Evolutionary conservation across 2,329 filamentous ascomycete genomes (phyloP).

Genomic region (Annulohypoxylon truncatum): DNA sequence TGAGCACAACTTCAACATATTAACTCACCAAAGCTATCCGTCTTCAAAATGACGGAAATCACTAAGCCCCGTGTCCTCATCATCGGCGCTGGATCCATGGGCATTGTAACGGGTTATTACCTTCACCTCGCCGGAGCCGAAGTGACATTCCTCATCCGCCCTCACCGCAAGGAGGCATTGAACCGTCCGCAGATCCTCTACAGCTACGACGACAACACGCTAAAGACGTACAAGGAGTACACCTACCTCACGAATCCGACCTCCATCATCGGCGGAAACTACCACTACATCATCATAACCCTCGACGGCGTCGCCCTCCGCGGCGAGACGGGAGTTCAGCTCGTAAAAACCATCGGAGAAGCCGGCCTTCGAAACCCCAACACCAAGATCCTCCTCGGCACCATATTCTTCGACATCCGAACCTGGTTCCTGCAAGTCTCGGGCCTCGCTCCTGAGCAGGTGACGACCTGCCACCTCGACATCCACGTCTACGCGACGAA

Average conservation of each 20-base stretch:
- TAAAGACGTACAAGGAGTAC: conserved; percentile 26
- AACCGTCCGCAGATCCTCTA: conserved; percentile 29
- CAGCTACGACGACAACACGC: conserved; percentile 31
- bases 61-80: conserved; percentile 18
- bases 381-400: conserved; percentile 29
- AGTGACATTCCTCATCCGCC: conserved; percentile 34
- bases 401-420: conserved; percentile 25
- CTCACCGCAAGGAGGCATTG: conserved; percentile 18
- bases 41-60: conserved; percentile 16
- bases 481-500: conserved; percentile 29
- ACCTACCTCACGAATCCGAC: conserved; percentile 16
- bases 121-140: conserved; percentile 24
- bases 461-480: conserved; percentile 26
- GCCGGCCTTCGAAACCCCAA: conserved; percentile 15
- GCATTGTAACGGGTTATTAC: conserved; percentile 24
- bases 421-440: conserved; percentile 27
- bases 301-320: conserved; percentile 25
- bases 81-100: conserved; percentile 30
- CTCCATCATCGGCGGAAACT: conserved; percentile 12
- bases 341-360: conserved; percentile 27
- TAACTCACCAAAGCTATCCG: too few relatives aligned
- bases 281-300: conserved; percentile 28
- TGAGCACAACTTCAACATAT: too few relatives aligned
- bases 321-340: conserved; percentile 7
- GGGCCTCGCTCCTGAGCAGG: conserved; percentile 20